A percentile compares a stretch with the other conserved stretches of the same genome.
Evolutionary conservation across 805 yeast genomes (phyloP).

Genomic region (Ascoidea rubescens): DNA sequence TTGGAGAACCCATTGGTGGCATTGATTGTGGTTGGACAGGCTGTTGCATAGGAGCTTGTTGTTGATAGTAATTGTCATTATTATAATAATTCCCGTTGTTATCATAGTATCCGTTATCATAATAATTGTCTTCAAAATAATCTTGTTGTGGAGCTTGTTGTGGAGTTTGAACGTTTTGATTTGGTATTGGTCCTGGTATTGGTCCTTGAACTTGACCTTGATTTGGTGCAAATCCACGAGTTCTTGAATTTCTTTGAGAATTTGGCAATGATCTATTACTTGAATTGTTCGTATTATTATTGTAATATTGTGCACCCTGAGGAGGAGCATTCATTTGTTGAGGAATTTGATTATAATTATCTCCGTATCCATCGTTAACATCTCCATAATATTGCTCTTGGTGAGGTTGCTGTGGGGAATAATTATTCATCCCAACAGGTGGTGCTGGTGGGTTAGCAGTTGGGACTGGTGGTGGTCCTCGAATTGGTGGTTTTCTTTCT

Average conservation of each 20-base stretch:
- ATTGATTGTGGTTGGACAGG: neutral
- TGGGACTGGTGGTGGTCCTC: conserved; percentile 5
- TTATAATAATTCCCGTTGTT: neutral
- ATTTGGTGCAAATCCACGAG: no score
- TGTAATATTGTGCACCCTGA: neutral
- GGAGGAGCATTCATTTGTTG: neutral
- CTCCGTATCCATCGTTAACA: no score
- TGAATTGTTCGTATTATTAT: neutral
- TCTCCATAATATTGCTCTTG: no score
- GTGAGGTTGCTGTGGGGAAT: no score
- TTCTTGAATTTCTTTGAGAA: no score
- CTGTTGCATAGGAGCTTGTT: conserved; percentile 12
- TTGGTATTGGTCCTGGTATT: conserved; percentile 6
- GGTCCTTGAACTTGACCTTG: conserved; percentile 1
- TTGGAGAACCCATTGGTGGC: neutral
- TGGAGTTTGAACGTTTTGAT: neutral
- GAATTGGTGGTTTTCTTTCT: neutral
- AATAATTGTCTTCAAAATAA: conserved; percentile 5
- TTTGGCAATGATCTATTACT: no score
- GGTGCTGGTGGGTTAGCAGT: no score
- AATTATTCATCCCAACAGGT: no score
- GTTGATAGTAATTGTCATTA: conserved; percentile 16
- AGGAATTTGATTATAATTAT: no score
- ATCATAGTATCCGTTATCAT: conserved; percentile 10
- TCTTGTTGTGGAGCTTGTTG: conserved; percentile 8